Evolutionary conservation across 768 basidiomycete species (phyloP), one percentile per base, ranked within the genome.

Genomic region (Boletus tomentosulus): DNA sequence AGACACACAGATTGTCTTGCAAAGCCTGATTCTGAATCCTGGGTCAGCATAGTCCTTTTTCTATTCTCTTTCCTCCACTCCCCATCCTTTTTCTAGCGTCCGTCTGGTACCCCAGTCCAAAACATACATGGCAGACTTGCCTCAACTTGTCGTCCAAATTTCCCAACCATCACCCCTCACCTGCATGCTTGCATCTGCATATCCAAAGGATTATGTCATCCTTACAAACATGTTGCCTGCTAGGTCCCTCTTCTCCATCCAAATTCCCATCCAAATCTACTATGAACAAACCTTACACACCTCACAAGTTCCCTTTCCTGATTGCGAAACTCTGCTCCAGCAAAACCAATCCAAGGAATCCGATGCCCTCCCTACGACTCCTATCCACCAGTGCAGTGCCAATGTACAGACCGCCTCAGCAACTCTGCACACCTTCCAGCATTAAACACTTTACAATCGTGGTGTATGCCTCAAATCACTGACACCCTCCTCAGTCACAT

Each of bases 401-500:
- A 67, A 74, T 46, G 81, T 83, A 1, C 58, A 71, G 43, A 86
- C 86, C 1, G 78, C 79, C 27, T 80, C 85, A 5, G 70, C 81
- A 58, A 91, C 88, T 6, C 89, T 89, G 1, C 80, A 81, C 15
- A 84, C 84, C 34, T 86, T 89, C 34, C 80, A 90, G 42, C 79
- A 89, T 42, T 82, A 85, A 62, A 90, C 91, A 7, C 73, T 93
- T 2, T 89, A 89, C 60, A 89, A 92, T 58, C 87, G n/a, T n/a
- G n/a, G 90, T 38, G 74, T 92, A 42, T 84, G 86, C 16, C 85
- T 86, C 61, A 79, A 81, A 52, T 91, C 89, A 4, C 66, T 90
- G 49, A 81, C 82, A 1, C 72, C 75, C 34, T 82, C 87, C 10
- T 89, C 90, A 0, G 81, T 80, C 44, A 89, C 89, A 65, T n/a